Evolutionary conservation across 306 rosid species (phyloP).

Genomic region (Corylus heterophylla): DNA sequence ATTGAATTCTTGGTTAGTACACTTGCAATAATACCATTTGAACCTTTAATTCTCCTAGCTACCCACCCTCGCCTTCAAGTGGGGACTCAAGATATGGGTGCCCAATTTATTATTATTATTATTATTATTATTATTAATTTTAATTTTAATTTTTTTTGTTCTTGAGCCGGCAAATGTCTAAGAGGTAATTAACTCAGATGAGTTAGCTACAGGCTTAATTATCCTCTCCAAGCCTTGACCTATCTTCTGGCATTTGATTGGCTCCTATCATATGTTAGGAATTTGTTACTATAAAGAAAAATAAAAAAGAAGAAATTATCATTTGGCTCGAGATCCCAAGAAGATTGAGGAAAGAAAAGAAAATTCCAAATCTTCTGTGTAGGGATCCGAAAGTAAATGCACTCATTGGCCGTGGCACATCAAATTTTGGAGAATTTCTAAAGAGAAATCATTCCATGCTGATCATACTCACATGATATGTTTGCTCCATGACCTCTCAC

Average conservation of each 20-base stretch:
- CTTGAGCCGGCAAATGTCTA: too few relatives aligned
- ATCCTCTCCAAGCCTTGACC: too few relatives aligned
- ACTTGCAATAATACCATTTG: conserved; percentile 24
- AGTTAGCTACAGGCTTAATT: too few relatives aligned
- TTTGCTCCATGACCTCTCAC: background rate
- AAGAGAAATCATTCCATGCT: background rate
- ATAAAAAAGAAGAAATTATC: too few relatives aligned
- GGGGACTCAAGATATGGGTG: background rate
- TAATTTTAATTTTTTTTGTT: too few relatives aligned
- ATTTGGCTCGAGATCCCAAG: background rate
- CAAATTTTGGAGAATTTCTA: background rate
- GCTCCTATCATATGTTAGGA: background rate
- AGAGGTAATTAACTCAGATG: too few relatives aligned
- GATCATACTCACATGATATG: background rate
- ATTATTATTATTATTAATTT: too few relatives aligned
- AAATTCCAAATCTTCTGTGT: background rate
- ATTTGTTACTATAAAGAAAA: background rate
- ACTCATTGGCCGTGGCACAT: background rate
- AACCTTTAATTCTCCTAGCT: conserved; percentile 6
- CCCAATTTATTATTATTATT: background rate
- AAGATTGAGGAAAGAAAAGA: background rate
- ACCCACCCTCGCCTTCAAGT: background rate
- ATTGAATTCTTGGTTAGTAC: conserved; percentile 38
- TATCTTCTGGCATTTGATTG: background rate
- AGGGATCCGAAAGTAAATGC: too few relatives aligned